Evolutionary conservation across 2,329 filamentous ascomycete genomes (phyloP), one percentile per base, ranked within the genome.

Genomic region (Fusarium verticillioides): DNA sequence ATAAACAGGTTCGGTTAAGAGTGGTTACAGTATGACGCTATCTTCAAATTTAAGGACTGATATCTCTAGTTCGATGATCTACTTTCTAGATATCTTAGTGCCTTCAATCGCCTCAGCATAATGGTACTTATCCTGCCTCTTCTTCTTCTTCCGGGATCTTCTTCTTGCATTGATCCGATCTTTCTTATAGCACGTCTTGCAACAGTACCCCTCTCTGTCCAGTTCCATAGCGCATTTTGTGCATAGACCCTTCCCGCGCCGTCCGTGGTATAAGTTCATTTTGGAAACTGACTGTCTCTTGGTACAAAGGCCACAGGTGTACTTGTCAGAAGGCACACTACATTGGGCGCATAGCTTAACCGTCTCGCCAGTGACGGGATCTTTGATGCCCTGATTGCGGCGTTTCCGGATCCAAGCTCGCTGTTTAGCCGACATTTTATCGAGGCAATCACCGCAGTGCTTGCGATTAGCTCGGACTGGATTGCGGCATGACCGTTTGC

Each of bases 201-300:
- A 53, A 39, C 15, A 5, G 4, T 4, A 6, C 2, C 19, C 10
- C 7, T 21, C 23, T 39, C 50, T 37, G 23, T 39, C 34, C 23
- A 8, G 26, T 19, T 53, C 10, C 34, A 8, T 4, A 8, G 23
- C 34, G 19, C 50, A 53, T 12, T 9, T n/a, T 21, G 23, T 3
- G 16, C 34, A 39, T 7, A 37, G 19, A 11, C 50, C 50, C 5
- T 28, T 53, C 34, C 21, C 23, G n/a, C 34, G 50, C 13, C 50
- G 23, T 21, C 10, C 37, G 8, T 8, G 3, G 13, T 28, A 16
- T 2, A 4, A 2, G 5, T 18, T 4, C 9, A 5, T 15, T 3
- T 4, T 26, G 6, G 11, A 5, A 26, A 8, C 18, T 7, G 12
- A 11, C 3, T 11, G 7, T 18, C 21, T 53, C 23, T 37, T 4